Evolutionary conservation across 345 rosid species (phyloP), one percentile per base, ranked within the genome.

Genomic region (Camelina hispida): DNA sequence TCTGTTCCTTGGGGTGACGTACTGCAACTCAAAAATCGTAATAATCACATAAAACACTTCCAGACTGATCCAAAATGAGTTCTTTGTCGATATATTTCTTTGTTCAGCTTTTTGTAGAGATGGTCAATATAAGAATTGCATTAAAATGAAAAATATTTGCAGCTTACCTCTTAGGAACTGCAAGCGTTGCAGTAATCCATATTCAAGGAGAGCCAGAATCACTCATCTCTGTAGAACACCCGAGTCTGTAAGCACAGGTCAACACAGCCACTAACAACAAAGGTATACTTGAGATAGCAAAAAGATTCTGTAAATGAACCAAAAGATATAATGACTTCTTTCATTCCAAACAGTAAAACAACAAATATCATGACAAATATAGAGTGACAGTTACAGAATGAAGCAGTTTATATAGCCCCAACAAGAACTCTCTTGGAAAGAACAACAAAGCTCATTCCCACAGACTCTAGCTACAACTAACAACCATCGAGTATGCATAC

Each of bases 381-480:
- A 55, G 53, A 38, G 44, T 62, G 10, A 42, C n/a, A 16, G 54
- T 60, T 60, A 30, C 8, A 0, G 54, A 32, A 52, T 32, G n/a
- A 51, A 68, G 63, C 48, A 52, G 40, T 20, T 43, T 18, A 11
- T 16, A 63, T 37, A 69, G 20, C 66, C 59, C 15, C 34, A 22
- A 65, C 9, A 40, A 54, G 23, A 70, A 63, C 22, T 69, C 60
- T 62, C 65, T 55, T 25, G 42, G 34, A 55, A 77, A 63, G 35
- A 69, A 53, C 59, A 69, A 44, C 62, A 77, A 28, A 9, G 58
- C 62, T 56, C 86, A 52, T 17, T 46, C 1, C 83, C 86, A 5
- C 56, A 62, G 10, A 20, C 7, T 1, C 69, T 44, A 61, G 28
- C 37, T 66, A 57, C 48, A 64, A 10, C 22, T 20, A 17, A 30